Conservation (phyloP, 2,329 filamentous ascomycete species). For the Amesomyces nigricolor region DNA sequence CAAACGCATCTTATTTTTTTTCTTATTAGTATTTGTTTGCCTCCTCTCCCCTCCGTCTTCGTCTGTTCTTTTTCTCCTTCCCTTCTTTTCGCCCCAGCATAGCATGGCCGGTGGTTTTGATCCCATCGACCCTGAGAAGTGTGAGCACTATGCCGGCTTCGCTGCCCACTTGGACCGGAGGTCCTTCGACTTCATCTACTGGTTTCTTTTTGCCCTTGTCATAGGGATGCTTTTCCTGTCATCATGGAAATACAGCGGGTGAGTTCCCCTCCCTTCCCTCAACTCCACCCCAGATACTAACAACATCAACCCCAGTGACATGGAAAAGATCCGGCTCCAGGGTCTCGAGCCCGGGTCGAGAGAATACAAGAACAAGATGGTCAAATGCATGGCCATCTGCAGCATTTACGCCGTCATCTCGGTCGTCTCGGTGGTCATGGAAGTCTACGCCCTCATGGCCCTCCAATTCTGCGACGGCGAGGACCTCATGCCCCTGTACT, state of each 20-base stretch:
- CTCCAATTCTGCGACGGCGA: conserved; percentile 57
- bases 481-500: conserved; percentile 54
- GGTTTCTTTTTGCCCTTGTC: conserved; percentile 36
- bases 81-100: conserved; percentile 1
- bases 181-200: conserved; percentile 38
- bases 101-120: conserved; percentile 35
- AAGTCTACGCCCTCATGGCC: conserved; percentile 48
- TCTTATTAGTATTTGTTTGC: background rate
- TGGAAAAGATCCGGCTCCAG: conserved; percentile 28
- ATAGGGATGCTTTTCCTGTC: conserved; percentile 34
- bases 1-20: background rate
- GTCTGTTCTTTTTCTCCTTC: background rate
- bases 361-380: conserved; percentile 35
- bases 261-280: conserved; percentile 8
- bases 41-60: background rate
- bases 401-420: conserved; percentile 41
- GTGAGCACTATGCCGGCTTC: conserved; percentile 38
- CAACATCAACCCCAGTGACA: conserved; percentile 25
- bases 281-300: background rate
- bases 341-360: conserved; percentile 24
- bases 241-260: conserved; percentile 36
- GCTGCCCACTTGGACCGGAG: conserved; percentile 31
- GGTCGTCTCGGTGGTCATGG: conserved; percentile 44
- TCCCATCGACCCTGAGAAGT: conserved; percentile 30
- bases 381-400: conserved; percentile 39